Conservation (phyloP, 805 yeast genomes). For the Wickerhamomyces chambardii region DNA sequence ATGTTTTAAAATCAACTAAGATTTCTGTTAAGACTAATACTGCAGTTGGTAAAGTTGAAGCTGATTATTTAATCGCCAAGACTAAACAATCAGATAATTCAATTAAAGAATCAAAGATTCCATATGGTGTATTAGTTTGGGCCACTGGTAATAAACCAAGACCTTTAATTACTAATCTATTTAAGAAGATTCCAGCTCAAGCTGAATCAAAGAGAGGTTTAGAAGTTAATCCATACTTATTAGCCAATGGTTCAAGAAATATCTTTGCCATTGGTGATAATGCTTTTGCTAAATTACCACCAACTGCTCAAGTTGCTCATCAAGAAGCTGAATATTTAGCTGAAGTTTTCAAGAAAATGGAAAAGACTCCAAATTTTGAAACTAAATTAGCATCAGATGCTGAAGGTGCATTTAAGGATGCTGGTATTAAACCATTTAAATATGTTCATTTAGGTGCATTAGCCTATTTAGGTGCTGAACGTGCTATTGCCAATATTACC, state of each 20-base stretch:
- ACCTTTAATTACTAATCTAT: conserved; percentile 56
- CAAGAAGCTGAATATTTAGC: conserved; percentile 86
- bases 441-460: conserved; percentile 88
- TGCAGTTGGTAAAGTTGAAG: conserved; percentile 82
- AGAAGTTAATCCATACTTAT: conserved; percentile 67
- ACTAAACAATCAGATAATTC: conserved; percentile 68
- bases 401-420: conserved; percentile 31
- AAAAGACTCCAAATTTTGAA: conserved; percentile 27
- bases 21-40: conserved; percentile 78
- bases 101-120: conserved; percentile 46
- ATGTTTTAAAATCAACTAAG: conserved; percentile 34
- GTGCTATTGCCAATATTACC: conserved; percentile 90
- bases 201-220: conserved; percentile 81
- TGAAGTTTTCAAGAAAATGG: conserved; percentile 52
- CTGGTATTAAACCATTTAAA: conserved; percentile 54
- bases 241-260: conserved; percentile 75
- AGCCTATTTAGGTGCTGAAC: conserved; percentile 89
- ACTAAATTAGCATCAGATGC: conserved; percentile 23
- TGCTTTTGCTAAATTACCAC: conserved; percentile 81
- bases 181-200: conserved; percentile 69
- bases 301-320: conserved; percentile 96
- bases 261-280: conserved; percentile 92
- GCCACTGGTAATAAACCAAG: conserved; percentile 95
- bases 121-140: conserved; percentile 93
- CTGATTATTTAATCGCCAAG: conserved; percentile 59